Evolutionary conservation across 177 flowering plant species (phyloP).

Genomic region (Tripterygium wilfordii): DNA sequence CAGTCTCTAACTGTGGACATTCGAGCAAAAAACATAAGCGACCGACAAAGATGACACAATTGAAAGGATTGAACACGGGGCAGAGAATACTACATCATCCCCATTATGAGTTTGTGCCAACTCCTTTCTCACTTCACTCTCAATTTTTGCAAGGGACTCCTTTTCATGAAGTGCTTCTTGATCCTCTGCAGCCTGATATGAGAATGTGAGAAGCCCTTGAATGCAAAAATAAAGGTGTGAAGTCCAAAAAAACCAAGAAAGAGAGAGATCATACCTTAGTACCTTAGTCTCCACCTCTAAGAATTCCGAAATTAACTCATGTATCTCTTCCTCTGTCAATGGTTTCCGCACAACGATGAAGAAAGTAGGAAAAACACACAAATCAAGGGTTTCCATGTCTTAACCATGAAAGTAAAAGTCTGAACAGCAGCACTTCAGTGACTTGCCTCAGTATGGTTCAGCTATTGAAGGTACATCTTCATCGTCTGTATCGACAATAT

Average conservation of each 20-base stretch:
- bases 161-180: constrained; percentile 95
- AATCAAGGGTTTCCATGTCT: not conserved
- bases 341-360: constrained; percentile 52
- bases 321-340: constrained; percentile 75
- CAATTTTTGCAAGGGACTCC: constrained; percentile 80
- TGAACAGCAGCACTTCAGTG: not conserved
- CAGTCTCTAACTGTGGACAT: constrained; percentile 63
- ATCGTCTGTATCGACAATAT: constrained; percentile 38
- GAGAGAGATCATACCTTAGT: too few relatives aligned
- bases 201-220: constrained; percentile 23
- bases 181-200: constrained; percentile 96
- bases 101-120: constrained; percentile 58
- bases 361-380: not conserved
- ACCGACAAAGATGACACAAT: not conserved
- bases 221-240: constrained; percentile 1
- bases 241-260: not conserved
- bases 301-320: constrained; percentile 74
- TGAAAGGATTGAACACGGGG: not conserved
- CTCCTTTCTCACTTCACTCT: constrained; percentile 83
- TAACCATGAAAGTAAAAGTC: not conserved
- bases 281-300: constrained; percentile 97
- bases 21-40: constrained; percentile 10
- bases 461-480: constrained; percentile 33
- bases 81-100: constrained; percentile 55
- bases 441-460: constrained; percentile 44